Conservation (phyloP, 345 rosid genomes). For the Salix suchowensis region DNA sequence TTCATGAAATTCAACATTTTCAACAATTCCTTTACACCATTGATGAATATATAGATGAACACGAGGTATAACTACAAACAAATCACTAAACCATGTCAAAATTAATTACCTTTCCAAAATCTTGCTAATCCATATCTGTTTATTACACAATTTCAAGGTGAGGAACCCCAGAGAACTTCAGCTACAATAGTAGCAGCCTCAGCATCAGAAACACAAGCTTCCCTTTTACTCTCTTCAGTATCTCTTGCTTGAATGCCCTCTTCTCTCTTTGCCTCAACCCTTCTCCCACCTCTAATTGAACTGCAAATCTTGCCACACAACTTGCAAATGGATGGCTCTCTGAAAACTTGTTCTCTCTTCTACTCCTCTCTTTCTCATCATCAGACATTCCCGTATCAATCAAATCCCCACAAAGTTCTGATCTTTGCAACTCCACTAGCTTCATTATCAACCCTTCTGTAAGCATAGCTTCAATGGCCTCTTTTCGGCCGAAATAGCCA, state of each 20-base stretch:
- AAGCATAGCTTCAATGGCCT: constrained; percentile 54
- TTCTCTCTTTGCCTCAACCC: constrained; percentile 67
- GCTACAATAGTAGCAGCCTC: constrained; percentile 66
- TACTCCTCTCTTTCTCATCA: constrained; percentile 2
- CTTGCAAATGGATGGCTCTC: constrained; percentile 60
- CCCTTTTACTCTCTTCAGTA: constrained; percentile 41
- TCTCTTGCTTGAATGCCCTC: constrained; percentile 55
- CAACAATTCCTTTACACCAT: constrained; percentile 7
- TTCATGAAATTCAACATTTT: not conserved
- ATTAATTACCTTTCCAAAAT: not conserved
- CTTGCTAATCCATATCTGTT: not conserved
- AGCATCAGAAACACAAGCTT: constrained; percentile 45
- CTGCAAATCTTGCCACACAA: constrained; percentile 65
- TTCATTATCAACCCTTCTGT: constrained; percentile 38
- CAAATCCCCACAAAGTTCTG: constrained; percentile 54
- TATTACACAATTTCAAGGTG: constrained; percentile 34
- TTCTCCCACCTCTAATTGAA: constrained; percentile 71
- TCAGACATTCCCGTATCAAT: constrained; percentile 37
- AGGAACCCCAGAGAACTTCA: constrained; percentile 75
- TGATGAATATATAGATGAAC: not conserved
- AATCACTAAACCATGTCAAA: not conserved
- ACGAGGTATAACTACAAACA: not conserved
- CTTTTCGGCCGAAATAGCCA: constrained; percentile 62
- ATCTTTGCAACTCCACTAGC: constrained; percentile 58
- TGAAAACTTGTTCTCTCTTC: constrained; percentile 21